Percentiles rank a stretch among this genome's conserved stretches.
These are phyloP conservation scores for Pleurotus platypus DNA, from an alignment of 768 basidiomycete species.

Conservation along the genomic window DNA sequence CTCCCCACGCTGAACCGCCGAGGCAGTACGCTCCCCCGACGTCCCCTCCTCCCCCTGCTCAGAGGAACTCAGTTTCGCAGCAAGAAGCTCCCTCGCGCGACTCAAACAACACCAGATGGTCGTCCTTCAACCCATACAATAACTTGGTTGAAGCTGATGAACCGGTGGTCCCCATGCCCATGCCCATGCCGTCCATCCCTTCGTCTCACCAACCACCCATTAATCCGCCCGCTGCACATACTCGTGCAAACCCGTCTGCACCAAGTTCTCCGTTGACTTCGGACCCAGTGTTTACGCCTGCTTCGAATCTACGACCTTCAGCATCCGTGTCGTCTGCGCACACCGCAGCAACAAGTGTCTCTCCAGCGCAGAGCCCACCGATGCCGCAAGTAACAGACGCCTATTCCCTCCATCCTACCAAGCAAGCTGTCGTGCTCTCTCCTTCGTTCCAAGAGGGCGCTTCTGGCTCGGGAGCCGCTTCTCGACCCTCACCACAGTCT, in stretches of 20 bases:
- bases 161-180: neutral
- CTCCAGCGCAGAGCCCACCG: neutral
- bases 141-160: neutral
- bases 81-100: neutral
- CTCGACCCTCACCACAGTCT: neutral
- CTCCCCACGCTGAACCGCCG: neutral
- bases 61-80: neutral
- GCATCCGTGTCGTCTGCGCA: neutral
- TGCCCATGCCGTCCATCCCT: neutral
- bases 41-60: neutral
- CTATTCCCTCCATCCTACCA: neutral
- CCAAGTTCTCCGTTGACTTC: neutral
- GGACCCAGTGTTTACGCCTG: neutral
- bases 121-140: slow-evolving; percentile 6
- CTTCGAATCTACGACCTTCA: neutral
- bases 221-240: neutral
- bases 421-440: neutral
- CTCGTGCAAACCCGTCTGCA: neutral
- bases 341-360: neutral
- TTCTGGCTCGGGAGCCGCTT: neutral
- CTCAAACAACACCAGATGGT: neutral
- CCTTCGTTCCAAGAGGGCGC: neutral
- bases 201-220: neutral
- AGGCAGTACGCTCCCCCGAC: neutral
- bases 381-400: neutral